Evolutionary conservation across 192 early-diverging fungal genomes (phyloP), one percentile per base, ranked within the genome.

Genomic region (Coemansia sp.): DNA sequence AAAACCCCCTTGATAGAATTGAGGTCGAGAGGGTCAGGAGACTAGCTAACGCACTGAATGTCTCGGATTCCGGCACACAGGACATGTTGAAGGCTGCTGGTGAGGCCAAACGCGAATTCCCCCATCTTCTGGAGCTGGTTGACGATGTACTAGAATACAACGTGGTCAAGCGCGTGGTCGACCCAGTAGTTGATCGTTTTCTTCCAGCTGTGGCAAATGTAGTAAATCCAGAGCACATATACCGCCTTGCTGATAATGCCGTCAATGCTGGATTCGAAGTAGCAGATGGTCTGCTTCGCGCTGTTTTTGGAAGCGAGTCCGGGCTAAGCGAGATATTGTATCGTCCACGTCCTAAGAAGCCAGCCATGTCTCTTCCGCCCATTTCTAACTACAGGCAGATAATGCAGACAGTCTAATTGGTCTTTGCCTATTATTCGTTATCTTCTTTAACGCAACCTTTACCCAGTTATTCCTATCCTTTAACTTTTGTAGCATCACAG

Each of bases 221-320:
- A 29, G 56, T 82, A 8, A 82, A 76, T 48, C 79, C 79, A 11
- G 79, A 82, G 48, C 73, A 76, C 20, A 61, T 82, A 0, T 82
- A 82, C 59, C 30, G 74, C 45, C 69, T 82, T 64, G 74, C 79
- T 5, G 79, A 82, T 48, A 82, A 76, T 48, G 74, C 79, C 6
- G 67, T 82, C 12, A 82, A 82, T 32, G 79, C 79, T 4, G 79
- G 79, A 0, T 82, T 82, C 30, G 79, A 82, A 17, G 73, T 82
- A 20, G 61, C 79, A 0, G 79, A 82, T 20, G 79, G 79, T 2
- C 32, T 82, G 31, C 56, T 82, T 20, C 79, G 79, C 20, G 79
- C 79, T 0, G 64, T 82, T n/a, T 82, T 82, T 76, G 79, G 79
- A 8, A 76, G 79, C 30, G 73, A 82, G 14, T 70, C 79, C 3